Base-by-base conservation (phyloP, 768 basidiomycete species). In the Lactifluus rugatus region DNA sequence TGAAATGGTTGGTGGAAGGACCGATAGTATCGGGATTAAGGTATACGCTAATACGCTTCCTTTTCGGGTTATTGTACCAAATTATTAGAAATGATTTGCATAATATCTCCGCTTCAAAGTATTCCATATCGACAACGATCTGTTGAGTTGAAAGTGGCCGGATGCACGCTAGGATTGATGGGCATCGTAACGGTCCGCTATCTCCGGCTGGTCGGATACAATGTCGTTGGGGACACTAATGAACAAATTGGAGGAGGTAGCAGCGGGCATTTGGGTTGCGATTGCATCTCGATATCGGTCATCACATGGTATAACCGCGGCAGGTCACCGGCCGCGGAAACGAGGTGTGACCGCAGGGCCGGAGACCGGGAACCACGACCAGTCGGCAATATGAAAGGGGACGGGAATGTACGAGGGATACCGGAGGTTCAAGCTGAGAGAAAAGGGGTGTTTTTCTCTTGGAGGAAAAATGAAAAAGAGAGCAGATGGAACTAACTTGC, bases 301-400 rank as follows among this genome's bases (percentile, higher is more conserved):
- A 57, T 52, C 47, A 42, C 23, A 34, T 45, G 47, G 48, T 34
- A 37, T 45, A 46, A 55, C 53, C 58, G 58, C 36, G 54, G 45
- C 34, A 45, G n/a, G 26, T 21, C 17, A n/a, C 25, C 48, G 44
- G 54, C 59, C 59, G 59, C 49, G 59, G 59, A 56, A 32, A 56
- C 36, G 54, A 56, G 58, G 36, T 21, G 47, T 10, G 34, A 55
- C 32, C 42, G 48, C 37, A 31, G 32, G 39, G 21, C 56, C 42
- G 56, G 23, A 23, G 21, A 54, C 41, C 32, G 53, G 44, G 42
- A 32, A 45, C 19, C 4, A 19, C 2, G 4, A 42, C 4, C 8
- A 7, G 34, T 17, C 50, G 48, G 58, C 41, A 50, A 26, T 37
- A 37, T 37, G 51, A 26, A 21, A 3, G 13, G 25, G 28, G 42